A percentile compares a stretch with the other conserved stretches of the same genome.
Evolutionary conservation across 305 asterid genomes (phyloP).

Genomic region (Rubia occidens): DNA sequence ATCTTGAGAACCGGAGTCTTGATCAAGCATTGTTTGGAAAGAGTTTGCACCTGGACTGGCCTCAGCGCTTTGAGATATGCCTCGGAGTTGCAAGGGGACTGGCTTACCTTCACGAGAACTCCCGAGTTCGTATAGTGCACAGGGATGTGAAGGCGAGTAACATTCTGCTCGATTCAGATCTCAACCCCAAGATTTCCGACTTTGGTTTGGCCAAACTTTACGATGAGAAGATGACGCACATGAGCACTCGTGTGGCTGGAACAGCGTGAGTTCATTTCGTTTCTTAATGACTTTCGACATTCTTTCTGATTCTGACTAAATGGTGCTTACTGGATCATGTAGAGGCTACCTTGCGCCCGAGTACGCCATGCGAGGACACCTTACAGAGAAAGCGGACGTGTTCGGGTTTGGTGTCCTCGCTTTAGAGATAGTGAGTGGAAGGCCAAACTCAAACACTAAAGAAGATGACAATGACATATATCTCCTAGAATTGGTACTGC

Average conservation of each 20-base stretch:
- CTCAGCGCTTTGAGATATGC: constrained; percentile 53
- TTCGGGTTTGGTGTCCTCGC: constrained; percentile 72
- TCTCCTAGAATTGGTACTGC: constrained; percentile 59
- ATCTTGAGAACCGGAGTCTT: constrained; percentile 64
- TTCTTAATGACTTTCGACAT: not conserved
- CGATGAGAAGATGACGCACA: constrained; percentile 65
- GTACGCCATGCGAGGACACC: constrained; percentile 81
- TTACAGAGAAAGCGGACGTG: constrained; percentile 73
- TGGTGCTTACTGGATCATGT: constrained; percentile 7
- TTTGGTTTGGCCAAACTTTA: constrained; percentile 76
- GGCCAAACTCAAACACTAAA: constrained; percentile 50
- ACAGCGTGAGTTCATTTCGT: constrained; percentile 36
- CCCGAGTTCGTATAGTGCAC: constrained; percentile 63
- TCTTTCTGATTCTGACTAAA: not conserved
- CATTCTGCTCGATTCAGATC: constrained; percentile 54
- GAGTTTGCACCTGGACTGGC: constrained; percentile 50
- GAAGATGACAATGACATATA: constrained; percentile 37
- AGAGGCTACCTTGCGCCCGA: constrained; percentile 94
- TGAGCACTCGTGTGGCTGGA: constrained; percentile 79
- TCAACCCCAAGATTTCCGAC: constrained; percentile 66
- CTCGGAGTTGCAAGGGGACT: constrained; percentile 79
- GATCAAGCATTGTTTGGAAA: constrained; percentile 58
- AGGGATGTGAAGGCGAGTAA: constrained; percentile 86
- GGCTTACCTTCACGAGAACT: constrained; percentile 76
- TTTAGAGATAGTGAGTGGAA: constrained; percentile 61